A percentile compares a stretch with the other conserved stretches of the same genome.
Evolutionary conservation across 768 basidiomycete genomes (phyloP).

Genomic region (Gloeostereum incarnatum): DNA sequence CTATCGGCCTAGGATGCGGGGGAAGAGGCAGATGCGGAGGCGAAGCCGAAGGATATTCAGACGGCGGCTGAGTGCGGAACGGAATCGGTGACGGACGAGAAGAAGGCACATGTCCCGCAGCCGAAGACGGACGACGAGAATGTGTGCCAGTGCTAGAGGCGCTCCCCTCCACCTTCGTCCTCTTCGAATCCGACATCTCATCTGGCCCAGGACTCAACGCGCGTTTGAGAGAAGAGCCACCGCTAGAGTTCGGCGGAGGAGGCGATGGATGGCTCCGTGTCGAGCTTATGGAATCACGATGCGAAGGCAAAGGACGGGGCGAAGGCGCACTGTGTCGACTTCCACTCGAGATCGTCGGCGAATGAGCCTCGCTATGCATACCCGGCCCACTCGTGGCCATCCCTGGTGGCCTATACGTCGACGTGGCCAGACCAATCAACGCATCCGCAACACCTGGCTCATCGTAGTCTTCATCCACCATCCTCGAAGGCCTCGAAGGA

Average conservation of each 20-base stretch:
- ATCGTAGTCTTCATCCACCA: slow-evolving; percentile 90
- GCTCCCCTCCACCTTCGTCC: slow-evolving; percentile 54
- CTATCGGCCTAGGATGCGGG: slow-evolving; percentile 68
- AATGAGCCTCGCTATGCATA: slow-evolving; percentile 34
- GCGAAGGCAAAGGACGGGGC: slow-evolving; percentile 37
- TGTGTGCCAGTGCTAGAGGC: slow-evolving; percentile 37
- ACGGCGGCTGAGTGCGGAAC: slow-evolving; percentile 61
- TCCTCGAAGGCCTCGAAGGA: slow-evolving; percentile 54
- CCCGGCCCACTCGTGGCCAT: slow-evolving; percentile 15
- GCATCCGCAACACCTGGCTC: slow-evolving; percentile 81
- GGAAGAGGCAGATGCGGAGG: slow-evolving; percentile 54
- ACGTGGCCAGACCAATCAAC: slow-evolving; percentile 59
- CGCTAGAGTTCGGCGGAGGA: slow-evolving; percentile 29
- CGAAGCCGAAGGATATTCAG: slow-evolving; percentile 51
- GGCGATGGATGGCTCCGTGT: slow-evolving; percentile 60
- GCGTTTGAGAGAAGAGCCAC: slow-evolving; percentile 52
- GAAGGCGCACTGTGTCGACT: slow-evolving; percentile 44
- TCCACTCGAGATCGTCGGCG: slow-evolving; percentile 50
- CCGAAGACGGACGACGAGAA: slow-evolving; percentile 41
- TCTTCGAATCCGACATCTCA: slow-evolving; percentile 46
- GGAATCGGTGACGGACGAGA: slow-evolving; percentile 65
- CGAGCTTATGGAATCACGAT: slow-evolving; percentile 63
- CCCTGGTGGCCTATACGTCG: slow-evolving; percentile 26
- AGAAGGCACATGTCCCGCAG: slow-evolving; percentile 40
- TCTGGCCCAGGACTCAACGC: slow-evolving; percentile 61